A percentile compares a stretch with the other conserved stretches of the same genome.
These are phyloP conservation scores for Auricularia sp. DNA, from an alignment of 768 basidiomycete species.

Conservation along the genomic window DNA sequence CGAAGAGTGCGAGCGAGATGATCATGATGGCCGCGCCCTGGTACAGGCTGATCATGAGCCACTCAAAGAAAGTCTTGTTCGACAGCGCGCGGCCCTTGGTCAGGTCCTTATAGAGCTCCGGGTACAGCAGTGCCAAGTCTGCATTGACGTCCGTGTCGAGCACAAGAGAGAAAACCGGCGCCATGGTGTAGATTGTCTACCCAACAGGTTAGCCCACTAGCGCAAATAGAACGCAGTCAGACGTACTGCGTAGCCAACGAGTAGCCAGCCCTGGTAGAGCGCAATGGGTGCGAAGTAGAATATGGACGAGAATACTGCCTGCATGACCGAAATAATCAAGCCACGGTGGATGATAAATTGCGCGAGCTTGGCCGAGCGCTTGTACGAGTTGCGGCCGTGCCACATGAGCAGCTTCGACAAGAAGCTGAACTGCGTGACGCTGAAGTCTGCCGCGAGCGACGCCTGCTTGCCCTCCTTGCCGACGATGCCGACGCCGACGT, in stretches of 20 bases:
- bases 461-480: slow-evolving; percentile 99
- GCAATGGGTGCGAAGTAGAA: slow-evolving; percentile 95
- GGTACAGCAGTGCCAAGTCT: slow-evolving; percentile 89
- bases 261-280: slow-evolving; percentile 94
- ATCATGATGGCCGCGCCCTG: slow-evolving; percentile 99
- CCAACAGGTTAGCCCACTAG: neutral
- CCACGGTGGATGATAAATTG: slow-evolving; percentile 99
- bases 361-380: slow-evolving; percentile 92
- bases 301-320: slow-evolving; percentile 90
- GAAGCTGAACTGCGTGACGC: slow-evolving; percentile 91
- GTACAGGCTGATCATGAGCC: slow-evolving; percentile 95
- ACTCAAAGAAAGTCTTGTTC: slow-evolving; percentile 97
- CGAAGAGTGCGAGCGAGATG: slow-evolving; percentile 89
- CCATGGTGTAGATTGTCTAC: slow-evolving; percentile 87
- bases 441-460: slow-evolving; percentile 97
- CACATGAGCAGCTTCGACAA: slow-evolving; percentile 94
- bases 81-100: slow-evolving; percentile 94
- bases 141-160: slow-evolving; percentile 93
- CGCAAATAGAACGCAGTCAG: too few relatives aligned
- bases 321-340: slow-evolving; percentile 94
- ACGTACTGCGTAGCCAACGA: slow-evolving; percentile 75
- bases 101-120: slow-evolving; percentile 94
- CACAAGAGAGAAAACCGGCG: slow-evolving; percentile 94
- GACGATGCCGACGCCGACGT: slow-evolving; percentile 95
- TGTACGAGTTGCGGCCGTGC: slow-evolving; percentile 98